These are phyloP conservation scores for Sideroxylon spinosum DNA, from an alignment of 179 eudicot species.

Conservation along the genomic window DNA sequence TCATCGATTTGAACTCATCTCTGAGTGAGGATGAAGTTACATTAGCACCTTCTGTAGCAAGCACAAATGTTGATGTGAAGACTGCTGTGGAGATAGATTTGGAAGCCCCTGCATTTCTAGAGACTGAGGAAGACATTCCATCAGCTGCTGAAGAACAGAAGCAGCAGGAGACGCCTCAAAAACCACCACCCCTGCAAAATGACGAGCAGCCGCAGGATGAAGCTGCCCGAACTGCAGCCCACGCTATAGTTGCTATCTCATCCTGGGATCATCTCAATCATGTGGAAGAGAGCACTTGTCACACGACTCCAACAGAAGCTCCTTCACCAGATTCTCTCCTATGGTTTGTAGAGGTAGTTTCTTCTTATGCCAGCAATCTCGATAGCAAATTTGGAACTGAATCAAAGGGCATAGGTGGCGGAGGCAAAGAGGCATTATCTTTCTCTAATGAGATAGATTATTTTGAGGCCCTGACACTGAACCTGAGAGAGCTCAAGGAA, in stretches of 20 bases:
- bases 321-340: constrained; percentile 43
- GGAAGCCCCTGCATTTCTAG: constrained; percentile 52
- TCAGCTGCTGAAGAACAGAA: constrained; percentile 22
- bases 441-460: constrained; percentile 41
- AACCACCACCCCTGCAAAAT: constrained; percentile 19
- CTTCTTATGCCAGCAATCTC: constrained; percentile 29
- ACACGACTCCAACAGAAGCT: constrained; percentile 23
- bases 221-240: constrained; percentile 51
- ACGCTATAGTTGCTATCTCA: constrained; percentile 60
- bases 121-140: constrained; percentile 37
- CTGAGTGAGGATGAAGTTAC: constrained; percentile 53
- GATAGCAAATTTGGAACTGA: constrained; percentile 18
- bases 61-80: constrained; percentile 27
- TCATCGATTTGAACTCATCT: constrained; percentile 71
- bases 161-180: constrained; percentile 21
- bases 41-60: constrained; percentile 23
- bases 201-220: constrained; percentile 27
- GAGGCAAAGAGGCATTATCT: constrained; percentile 6
- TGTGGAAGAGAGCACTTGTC: constrained; percentile 16
- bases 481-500: constrained; percentile 44
- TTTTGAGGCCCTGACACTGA: constrained; percentile 69
- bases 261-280: constrained; percentile 25
- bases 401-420: constrained; percentile 16
- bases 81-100: constrained; percentile 53
- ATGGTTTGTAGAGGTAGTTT: constrained; percentile 59